Percentiles rank a stretch among this genome's conserved stretches.
These are phyloP conservation scores for Fusarium pseudoanthophilum DNA, from an alignment of 2,329 filamentous ascomycete genomes.

Conservation along the genomic window DNA sequence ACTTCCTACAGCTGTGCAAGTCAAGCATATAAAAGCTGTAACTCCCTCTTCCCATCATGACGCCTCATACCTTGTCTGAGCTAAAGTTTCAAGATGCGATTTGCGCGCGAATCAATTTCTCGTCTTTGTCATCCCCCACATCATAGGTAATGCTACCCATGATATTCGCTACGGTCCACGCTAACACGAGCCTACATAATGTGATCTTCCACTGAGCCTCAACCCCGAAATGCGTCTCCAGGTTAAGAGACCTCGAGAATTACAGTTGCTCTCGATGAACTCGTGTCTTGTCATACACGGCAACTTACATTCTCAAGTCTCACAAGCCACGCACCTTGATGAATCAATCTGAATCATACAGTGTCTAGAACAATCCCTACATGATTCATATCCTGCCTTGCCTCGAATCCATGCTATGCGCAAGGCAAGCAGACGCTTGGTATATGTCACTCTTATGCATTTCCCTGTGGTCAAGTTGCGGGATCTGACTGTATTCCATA, in stretches of 20 bases:
- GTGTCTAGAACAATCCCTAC: neutral
- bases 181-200: neutral
- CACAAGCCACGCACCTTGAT: neutral
- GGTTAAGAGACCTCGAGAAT: neutral
- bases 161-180: neutral
- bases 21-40: neutral
- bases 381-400: neutral
- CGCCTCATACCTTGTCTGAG: neutral
- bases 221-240: neutral
- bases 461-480: too few relatives aligned
- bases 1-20: neutral
- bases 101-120: slow-evolving; percentile 33
- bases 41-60: slow-evolving; percentile 3
- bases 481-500: neutral
- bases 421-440: neutral
- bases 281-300: neutral
- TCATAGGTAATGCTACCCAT: neutral
- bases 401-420: neutral
- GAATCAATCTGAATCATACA: neutral
- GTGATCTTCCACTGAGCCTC: neutral
- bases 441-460: neutral
- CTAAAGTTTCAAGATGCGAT: neutral
- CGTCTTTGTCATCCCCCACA: slow-evolving; percentile 35
- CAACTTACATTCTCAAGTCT: neutral
- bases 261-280: neutral